A percentile compares a stretch with the other conserved stretches of the same genome.
These are phyloP conservation scores for Cruciata laevipes DNA, from an alignment of 257 asterid species.

Conservation along the genomic window DNA sequence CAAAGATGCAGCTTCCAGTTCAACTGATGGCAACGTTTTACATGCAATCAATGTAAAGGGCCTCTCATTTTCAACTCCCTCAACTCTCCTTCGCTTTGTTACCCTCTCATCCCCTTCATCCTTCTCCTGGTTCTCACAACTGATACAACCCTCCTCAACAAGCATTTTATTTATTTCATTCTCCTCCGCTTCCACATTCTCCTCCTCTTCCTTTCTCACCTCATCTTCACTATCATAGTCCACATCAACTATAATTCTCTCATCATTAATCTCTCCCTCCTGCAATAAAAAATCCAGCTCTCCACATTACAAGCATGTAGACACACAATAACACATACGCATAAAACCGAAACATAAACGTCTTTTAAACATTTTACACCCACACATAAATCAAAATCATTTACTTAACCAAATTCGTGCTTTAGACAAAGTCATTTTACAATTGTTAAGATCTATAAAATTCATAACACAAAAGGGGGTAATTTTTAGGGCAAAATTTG, in stretches of 20 bases:
- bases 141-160: conserved; percentile 32
- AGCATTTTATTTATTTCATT: conserved; percentile 36
- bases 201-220: conserved; percentile 30
- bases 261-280: conserved; percentile 30
- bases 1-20: conserved; percentile 25
- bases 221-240: conserved; percentile 17
- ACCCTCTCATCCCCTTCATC: conserved; percentile 40
- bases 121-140: conserved; percentile 23
- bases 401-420: background rate
- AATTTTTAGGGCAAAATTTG: background rate
- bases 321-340: background rate
- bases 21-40: conserved; percentile 27
- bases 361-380: background rate
- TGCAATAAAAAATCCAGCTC: conserved; percentile 20
- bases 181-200: conserved; percentile 26
- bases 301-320: background rate
- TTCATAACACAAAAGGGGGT: background rate
- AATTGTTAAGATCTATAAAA: background rate
- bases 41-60: conserved; percentile 23
- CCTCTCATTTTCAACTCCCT: conserved; percentile 33
- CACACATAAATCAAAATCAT: background rate
- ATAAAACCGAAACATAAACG: background rate
- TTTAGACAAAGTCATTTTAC: background rate
- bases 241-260: conserved; percentile 12
- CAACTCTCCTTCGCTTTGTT: conserved; percentile 42